Evolutionary conservation across 140 eudicot genomes (phyloP), one percentile per base, ranked within the genome.

Genomic region (Flaveria floridana): DNA sequence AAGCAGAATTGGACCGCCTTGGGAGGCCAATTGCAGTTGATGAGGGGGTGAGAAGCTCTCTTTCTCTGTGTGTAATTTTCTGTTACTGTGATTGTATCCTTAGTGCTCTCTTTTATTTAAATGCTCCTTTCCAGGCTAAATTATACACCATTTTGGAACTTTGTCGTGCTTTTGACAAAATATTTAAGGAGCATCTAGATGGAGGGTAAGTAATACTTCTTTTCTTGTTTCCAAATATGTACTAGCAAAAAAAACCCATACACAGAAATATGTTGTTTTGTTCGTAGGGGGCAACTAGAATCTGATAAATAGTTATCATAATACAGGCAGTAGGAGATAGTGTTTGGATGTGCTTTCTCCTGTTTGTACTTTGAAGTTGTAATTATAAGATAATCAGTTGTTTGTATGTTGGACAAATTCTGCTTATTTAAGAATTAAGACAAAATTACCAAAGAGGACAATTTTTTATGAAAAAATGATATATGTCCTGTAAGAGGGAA

Each of bases 91-190:
- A 26, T 46, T 62, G 25, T 20, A 65, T 41, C 30, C 62, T 53
- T 37, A 50, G 39, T 68, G 70, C 55, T 18, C 37, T 41, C 42
- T 26, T 16, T 44, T 41, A 69, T 18, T 66, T 16, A 10, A 53
- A 21, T 71, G 44, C 41, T 58, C 12, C 28, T 6, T 55, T 80
- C 70, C 95, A 94, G 97, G 99, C 99, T 65, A 91, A 90, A 81
- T 58, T 94, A 68, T 94, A 94, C 77, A 90, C 98, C 21, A 86
- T 93, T 61, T 80, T 93, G 91, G 99, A 93, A 82, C 96, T 88
- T 68, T 90, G 99, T 57, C 99, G 99, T 74, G 99, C 99, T 61
- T 93, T 93, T 79, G 97, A 88, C 81, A 76, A 79, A 75, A 86
- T 88, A 44, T 93, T 90, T 66, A 90, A 88, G 82, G 97, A 93